These are phyloP conservation scores for Ramichloridium luteum DNA, from an alignment of 2,329 filamentous ascomycete genomes.

Conservation along the genomic window DNA sequence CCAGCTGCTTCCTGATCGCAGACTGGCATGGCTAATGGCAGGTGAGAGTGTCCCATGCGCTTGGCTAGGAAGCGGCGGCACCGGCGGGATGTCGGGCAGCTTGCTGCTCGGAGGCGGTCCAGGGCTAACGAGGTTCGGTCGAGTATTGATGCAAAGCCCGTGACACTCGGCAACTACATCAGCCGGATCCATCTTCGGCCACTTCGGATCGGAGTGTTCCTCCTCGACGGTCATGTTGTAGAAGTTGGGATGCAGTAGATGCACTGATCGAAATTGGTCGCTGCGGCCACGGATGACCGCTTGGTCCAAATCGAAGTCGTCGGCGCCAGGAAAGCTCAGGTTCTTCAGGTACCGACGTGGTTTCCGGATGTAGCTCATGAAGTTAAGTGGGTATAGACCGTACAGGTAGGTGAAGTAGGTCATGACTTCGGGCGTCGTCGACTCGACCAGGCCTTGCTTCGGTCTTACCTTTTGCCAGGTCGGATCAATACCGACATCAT, in stretches of 20 bases:
- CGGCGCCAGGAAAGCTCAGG: conserved; percentile 54
- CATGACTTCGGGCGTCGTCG: conserved; percentile 52
- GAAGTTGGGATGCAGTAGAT: conserved; percentile 74
- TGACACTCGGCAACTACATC: conserved; percentile 73
- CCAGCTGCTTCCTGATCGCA: conserved; percentile 34
- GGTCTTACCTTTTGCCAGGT: conserved; percentile 55
- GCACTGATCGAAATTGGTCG: conserved; percentile 59
- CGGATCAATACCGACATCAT: conserved; percentile 24
- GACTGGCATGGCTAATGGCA: conserved; percentile 19
- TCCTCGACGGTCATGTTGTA: conserved; percentile 68
- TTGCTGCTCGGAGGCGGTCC: conserved; percentile 36
- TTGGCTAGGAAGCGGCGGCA: conserved; percentile 27
- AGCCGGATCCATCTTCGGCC: conserved; percentile 66
- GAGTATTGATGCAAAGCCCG: conserved; percentile 45
- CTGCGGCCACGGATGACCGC: conserved; percentile 65
- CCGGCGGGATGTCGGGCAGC: conserved; percentile 33
- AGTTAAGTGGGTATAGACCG: conserved; percentile 72
- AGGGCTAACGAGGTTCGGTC: conserved; percentile 31
- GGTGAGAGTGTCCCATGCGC: conserved; percentile 20
- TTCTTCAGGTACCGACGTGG: conserved; percentile 66
- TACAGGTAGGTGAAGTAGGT: conserved; percentile 75
- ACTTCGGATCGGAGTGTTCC: conserved; percentile 65
- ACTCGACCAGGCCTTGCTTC: conserved; percentile 49
- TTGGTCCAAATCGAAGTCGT: conserved; percentile 67
- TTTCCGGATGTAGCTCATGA: conserved; percentile 76